phyloP scores from a whole-genome alignment of 1,284 basidiomycete genomes.

The Schizophyllum amplum region DNA sequence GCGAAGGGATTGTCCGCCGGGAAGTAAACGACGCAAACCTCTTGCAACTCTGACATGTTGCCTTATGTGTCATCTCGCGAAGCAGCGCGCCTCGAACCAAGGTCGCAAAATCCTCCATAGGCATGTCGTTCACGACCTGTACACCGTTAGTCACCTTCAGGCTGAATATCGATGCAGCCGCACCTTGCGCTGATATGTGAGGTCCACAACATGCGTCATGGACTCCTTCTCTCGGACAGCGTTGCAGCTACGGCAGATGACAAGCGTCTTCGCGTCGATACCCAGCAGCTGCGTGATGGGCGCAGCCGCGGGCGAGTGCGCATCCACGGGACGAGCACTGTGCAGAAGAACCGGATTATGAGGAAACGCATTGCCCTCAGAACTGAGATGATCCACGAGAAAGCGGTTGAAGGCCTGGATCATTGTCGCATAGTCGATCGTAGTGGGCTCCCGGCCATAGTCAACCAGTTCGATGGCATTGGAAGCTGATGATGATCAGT shows the following conservation, averaged over 20 bases:
- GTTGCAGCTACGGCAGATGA: constrained; percentile 74
- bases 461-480: constrained; percentile 88
- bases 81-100: constrained; percentile 74
- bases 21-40: constrained; percentile 69
- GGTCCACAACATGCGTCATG: constrained; percentile 77
- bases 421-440: constrained; percentile 77
- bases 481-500: constrained; percentile 32
- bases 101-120: constrained; percentile 53
- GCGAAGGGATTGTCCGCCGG: constrained; percentile 58
- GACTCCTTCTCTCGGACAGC: constrained; percentile 64
- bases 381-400: constrained; percentile 73
- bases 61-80: constrained; percentile 79
- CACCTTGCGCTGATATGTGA: constrained; percentile 83
- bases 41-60: constrained; percentile 80
- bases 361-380: constrained; percentile 59
- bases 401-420: constrained; percentile 96
- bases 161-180: constrained; percentile 9
- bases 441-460: constrained; percentile 66
- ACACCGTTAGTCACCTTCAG: constrained; percentile 2
- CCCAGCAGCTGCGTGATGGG: constrained; percentile 80
- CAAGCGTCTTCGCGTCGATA: constrained; percentile 66
- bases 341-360: constrained; percentile 49
- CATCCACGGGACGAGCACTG: constrained; percentile 18
- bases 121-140: constrained; percentile 34
- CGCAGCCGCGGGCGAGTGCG: constrained; percentile 36